Base-by-base conservation (phyloP, 495 filamentous ascomycete species). In the Aspergillus homomorphus region DNA sequence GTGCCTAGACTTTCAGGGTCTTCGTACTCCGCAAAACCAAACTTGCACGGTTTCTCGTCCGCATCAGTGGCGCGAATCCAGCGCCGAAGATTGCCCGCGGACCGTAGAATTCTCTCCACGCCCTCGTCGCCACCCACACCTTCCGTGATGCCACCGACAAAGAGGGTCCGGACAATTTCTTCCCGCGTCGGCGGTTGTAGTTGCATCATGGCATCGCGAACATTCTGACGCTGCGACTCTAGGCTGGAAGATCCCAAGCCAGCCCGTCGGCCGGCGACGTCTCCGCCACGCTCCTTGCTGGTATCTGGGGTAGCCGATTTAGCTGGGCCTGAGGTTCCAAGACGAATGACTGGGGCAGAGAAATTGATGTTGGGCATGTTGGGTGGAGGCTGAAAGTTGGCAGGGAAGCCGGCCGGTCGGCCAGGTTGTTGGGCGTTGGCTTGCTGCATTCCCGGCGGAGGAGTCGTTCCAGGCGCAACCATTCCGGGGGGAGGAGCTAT, bases 281-380 rank as follows among this genome's bases (percentile, higher is more conserved):
- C 81, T 23, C 69, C 68, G 45, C 70, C 69, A 51, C 77, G 74
- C 52, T 82, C 77, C 62, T 81, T 80, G 9, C 66, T 73, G 6
- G 67, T 76, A 24, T 83, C 73, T 12, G 81, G 74, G n/a, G 79
- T 80, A 41, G 83, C 72, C 41, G 87, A 78, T 66, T 91, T 90
- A 22, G 82, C 69, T 5, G 87, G 86, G 3, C 83, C 83, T 9
- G 84, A 82, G 3, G 82, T 84, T 10, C 93, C 93, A 38, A 99
- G 80, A 22, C 94, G 89, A 71, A 99, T 98, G 38, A 98, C 93
- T 51, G 95, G 92, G 19, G 94, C 95, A 69, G 88, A 94, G 75
- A 97, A 96, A 76, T 99, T 97, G 77, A 98, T 96, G 72, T 96
- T 94, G 9, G 94, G 92, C 80, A 97, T 88, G 68, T 94, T 96